These are phyloP conservation scores for Verticillium klebahnii DNA, from an alignment of 2,329 filamentous ascomycete genomes.

Conservation along the genomic window DNA sequence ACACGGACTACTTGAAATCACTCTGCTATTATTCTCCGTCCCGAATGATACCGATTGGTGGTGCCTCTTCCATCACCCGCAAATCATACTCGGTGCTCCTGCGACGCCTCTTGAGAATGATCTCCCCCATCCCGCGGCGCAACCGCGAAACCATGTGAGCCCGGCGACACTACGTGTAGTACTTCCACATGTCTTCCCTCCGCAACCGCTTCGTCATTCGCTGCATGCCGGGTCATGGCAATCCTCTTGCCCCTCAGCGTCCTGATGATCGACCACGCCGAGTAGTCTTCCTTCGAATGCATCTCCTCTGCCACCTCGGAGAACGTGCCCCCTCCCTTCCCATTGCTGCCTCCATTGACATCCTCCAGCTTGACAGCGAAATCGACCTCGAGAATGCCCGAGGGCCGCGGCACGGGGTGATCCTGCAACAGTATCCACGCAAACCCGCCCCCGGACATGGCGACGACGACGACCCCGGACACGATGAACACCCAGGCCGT, in stretches of 20 bases:
- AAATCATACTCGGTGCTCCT: background rate
- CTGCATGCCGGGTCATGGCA: background rate
- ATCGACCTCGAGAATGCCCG: slow-evolving; percentile 5
- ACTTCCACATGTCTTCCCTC: background rate
- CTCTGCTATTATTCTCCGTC: background rate
- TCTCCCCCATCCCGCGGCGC: background rate
- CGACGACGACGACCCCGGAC: background rate
- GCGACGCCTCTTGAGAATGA: background rate
- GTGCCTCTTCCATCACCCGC: background rate
- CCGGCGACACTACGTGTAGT: background rate
- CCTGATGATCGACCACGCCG: background rate
- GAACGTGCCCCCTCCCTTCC: background rate
- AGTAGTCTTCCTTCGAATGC: background rate
- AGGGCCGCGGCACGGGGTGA: slow-evolving; percentile 4
- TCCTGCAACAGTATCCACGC: slow-evolving; percentile 1
- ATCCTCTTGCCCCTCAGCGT: background rate
- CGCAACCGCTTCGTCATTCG: background rate
- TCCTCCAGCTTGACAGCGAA: slow-evolving; percentile 4
- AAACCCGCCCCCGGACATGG: slow-evolving; percentile 1
- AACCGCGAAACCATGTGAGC: background rate
- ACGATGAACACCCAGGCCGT: slow-evolving; percentile 14
- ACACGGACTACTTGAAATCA: background rate
- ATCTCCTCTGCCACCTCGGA: background rate
- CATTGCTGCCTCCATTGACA: background rate
- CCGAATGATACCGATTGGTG: background rate